These are phyloP conservation scores for Diatrype stigma DNA, from an alignment of 2,329 filamentous ascomycete species.

Conservation along the genomic window DNA sequence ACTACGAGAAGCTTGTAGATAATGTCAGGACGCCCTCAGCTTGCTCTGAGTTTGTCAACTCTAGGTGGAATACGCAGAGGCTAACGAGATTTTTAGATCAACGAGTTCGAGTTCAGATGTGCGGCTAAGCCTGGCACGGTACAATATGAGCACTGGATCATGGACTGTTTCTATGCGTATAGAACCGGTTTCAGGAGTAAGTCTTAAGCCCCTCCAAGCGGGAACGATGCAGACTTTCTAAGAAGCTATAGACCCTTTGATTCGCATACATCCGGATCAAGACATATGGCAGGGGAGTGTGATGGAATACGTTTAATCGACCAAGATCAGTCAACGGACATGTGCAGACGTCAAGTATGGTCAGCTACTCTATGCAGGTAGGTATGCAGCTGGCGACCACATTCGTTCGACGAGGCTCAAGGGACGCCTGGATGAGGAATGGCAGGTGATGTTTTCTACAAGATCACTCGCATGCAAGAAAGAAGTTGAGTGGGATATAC, in stretches of 20 bases:
- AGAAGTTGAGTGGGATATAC: constrained; percentile 1
- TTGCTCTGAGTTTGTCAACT: background rate
- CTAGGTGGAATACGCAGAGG: background rate
- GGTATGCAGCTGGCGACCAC: background rate
- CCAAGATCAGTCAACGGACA: background rate
- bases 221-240: constrained; percentile 5
- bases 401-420: background rate
- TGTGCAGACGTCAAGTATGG: background rate
- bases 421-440: background rate
- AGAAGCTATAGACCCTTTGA: constrained; percentile 17
- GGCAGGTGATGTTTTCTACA: background rate
- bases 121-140: constrained; percentile 18
- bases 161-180: constrained; percentile 23
- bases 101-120: constrained; percentile 20
- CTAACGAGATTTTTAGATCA: constrained; percentile 15
- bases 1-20: constrained; percentile 16
- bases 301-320: constrained; percentile 22
- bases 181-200: constrained; percentile 22
- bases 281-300: constrained; percentile 26
- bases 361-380: too few relatives aligned
- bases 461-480: background rate
- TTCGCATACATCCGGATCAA: constrained; percentile 24
- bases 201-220: constrained; percentile 3
- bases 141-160: constrained; percentile 24
- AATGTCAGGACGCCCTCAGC: too few relatives aligned